A percentile compares a stretch with the other conserved stretches of the same genome.
These are phyloP conservation scores for Cucumis melo DNA, from an alignment of 306 rosid species.

Conservation along the genomic window DNA sequence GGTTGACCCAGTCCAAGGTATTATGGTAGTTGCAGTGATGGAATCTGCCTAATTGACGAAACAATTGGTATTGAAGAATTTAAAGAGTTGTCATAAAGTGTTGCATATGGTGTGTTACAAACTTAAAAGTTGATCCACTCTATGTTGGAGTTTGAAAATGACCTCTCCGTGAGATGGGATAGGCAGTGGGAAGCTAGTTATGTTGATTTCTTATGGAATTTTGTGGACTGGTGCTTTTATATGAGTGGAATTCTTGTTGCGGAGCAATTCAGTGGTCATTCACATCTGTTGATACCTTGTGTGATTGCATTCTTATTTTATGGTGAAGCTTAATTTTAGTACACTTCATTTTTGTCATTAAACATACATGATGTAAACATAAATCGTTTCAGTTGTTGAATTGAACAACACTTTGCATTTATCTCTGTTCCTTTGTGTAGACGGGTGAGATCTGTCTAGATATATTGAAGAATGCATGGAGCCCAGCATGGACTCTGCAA, in stretches of 20 bases:
- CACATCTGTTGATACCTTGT: background rate
- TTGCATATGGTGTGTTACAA: background rate
- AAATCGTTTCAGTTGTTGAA: background rate
- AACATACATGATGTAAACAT: background rate
- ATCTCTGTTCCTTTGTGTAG: conserved; percentile 18
- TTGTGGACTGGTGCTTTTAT: background rate
- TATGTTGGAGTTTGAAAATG: background rate
- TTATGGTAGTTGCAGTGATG: background rate
- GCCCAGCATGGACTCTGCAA: conserved; percentile 99
- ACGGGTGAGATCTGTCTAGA: conserved; percentile 98
- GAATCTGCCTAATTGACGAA: background rate
- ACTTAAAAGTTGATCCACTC: background rate
- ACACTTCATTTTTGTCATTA: background rate
- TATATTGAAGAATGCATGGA: conserved; percentile 97
- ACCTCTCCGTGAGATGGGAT: background rate
- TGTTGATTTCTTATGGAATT: background rate
- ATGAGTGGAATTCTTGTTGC: background rate
- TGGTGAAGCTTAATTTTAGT: background rate
- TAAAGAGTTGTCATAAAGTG: background rate
- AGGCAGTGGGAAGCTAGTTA: background rate
- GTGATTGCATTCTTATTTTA: background rate
- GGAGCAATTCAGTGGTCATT: background rate
- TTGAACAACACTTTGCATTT: background rate
- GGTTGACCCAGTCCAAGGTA: background rate
- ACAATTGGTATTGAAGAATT: background rate